Conservation (phyloP, 805 yeast genomes). For the Tanozyma kutaoensis region DNA sequence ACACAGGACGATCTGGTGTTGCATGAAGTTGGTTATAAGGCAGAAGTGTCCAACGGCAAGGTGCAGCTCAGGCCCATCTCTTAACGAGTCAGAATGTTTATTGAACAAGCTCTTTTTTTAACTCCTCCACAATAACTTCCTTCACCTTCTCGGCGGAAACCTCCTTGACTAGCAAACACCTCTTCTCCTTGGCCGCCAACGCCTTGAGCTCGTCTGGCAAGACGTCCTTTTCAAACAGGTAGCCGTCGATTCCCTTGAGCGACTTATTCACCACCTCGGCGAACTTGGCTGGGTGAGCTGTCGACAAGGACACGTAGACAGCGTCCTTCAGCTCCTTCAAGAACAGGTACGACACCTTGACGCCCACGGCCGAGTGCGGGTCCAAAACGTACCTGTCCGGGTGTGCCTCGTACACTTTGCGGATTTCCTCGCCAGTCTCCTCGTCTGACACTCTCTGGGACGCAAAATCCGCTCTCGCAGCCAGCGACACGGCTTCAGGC, state of each 20-base stretch:
- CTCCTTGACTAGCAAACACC: slow-evolving; percentile 55
- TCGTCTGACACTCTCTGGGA: slow-evolving; percentile 72
- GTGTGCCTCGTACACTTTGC: slow-evolving; percentile 44
- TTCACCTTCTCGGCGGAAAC: slow-evolving; percentile 69
- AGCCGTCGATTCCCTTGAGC: slow-evolving; percentile 48
- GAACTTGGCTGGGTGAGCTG: slow-evolving; percentile 99
- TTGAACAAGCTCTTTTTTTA: slow-evolving; percentile 14
- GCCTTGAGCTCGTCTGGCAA: slow-evolving; percentile 78
- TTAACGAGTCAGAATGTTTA: background rate
- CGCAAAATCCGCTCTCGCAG: slow-evolving; percentile 58
- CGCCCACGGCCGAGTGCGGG: slow-evolving; percentile 96
- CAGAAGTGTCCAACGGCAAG: slow-evolving; percentile 60
- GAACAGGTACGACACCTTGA: slow-evolving; percentile 49
- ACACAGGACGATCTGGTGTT: slow-evolving; percentile 45
- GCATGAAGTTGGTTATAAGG: slow-evolving; percentile 63
- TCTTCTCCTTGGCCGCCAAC: slow-evolving; percentile 59
- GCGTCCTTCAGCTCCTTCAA: slow-evolving; percentile 23
- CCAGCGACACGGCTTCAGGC: slow-evolving; percentile 45
- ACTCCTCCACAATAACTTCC: slow-evolving; percentile 58
- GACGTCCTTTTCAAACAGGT: slow-evolving; percentile 79
- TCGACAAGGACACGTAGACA: slow-evolving; percentile 66
- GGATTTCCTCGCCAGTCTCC: slow-evolving; percentile 73
- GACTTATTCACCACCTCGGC: slow-evolving; percentile 91
- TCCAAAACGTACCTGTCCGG: slow-evolving; percentile 71
- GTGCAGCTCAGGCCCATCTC: slow-evolving; percentile 27